Evolutionary conservation across 2,329 filamentous ascomycete genomes (phyloP).

Genomic region (Fusarium coicis): DNA sequence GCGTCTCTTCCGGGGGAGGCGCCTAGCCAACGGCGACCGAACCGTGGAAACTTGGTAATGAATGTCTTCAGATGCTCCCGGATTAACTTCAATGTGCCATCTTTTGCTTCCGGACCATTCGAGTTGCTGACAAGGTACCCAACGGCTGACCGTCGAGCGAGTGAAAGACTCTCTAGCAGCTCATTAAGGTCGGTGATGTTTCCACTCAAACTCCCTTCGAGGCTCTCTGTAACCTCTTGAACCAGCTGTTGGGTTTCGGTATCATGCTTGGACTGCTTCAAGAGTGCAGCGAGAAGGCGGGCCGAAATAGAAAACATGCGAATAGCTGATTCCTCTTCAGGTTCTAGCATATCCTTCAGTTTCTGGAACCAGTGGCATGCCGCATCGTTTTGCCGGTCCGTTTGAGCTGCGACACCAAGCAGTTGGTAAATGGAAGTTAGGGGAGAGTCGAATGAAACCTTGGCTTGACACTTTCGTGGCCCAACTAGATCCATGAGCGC

Average conservation of each 20-base stretch:
- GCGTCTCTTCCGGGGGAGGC: constrained; percentile 63
- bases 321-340: constrained; percentile 58
- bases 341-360: constrained; percentile 53
- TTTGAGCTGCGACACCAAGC: constrained; percentile 61
- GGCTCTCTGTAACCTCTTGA: constrained; percentile 60
- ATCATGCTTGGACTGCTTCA: constrained; percentile 57
- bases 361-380: constrained; percentile 66
- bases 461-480: constrained; percentile 48
- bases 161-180: constrained; percentile 66
- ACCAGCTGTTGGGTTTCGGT: constrained; percentile 56
- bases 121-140: constrained; percentile 54
- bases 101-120: constrained; percentile 22
- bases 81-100: constrained; percentile 37
- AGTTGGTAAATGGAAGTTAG: constrained; percentile 62
- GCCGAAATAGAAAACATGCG: constrained; percentile 64
- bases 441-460: constrained; percentile 55
- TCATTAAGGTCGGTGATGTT: constrained; percentile 70
- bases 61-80: constrained; percentile 63
- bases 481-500: constrained; percentile 49
- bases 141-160: constrained; percentile 65
- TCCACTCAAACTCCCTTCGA: constrained; percentile 70
- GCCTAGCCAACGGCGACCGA: constrained; percentile 71
- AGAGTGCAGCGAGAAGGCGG: constrained; percentile 63
- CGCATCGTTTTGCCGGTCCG: constrained; percentile 58
- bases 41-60: constrained; percentile 68